These are phyloP conservation scores for Geranomyces michiganensis DNA, from an alignment of 192 early-diverging fungal species.

Conservation along the genomic window DNA sequence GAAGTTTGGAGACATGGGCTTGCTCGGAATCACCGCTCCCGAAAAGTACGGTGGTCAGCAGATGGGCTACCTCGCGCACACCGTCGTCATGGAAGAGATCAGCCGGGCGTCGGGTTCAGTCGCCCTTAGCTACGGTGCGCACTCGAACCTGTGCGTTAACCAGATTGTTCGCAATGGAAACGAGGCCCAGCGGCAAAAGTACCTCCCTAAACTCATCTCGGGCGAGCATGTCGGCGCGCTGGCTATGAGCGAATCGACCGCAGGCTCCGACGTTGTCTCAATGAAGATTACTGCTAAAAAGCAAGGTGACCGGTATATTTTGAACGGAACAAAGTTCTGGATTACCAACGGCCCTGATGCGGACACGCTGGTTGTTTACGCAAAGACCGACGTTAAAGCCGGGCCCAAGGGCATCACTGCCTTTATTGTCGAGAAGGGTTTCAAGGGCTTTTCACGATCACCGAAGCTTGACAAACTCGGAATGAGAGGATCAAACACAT, in stretches of 20 bases:
- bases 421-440: constrained; percentile 88
- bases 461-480: constrained; percentile 95
- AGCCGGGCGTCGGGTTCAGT: constrained; percentile 86
- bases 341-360: constrained; percentile 95
- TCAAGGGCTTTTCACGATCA: constrained; percentile 81
- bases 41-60: constrained; percentile 85
- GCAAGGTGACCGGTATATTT: constrained; percentile 74
- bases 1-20: constrained; percentile 94
- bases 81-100: constrained; percentile 92
- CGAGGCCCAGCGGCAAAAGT: constrained; percentile 83
- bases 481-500: constrained; percentile 96
- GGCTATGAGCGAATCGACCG: constrained; percentile 91
- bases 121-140: constrained; percentile 91
- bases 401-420: constrained; percentile 90
- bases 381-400: constrained; percentile 80
- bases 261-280: constrained; percentile 91
- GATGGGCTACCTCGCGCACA: constrained; percentile 90
- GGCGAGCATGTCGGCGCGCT: constrained; percentile 90
- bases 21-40: constrained; percentile 88
- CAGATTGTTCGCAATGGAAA: constrained; percentile 93
- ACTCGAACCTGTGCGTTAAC: constrained; percentile 97
- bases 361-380: constrained; percentile 87
- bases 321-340: constrained; percentile 95
- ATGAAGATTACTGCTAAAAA: constrained; percentile 84
- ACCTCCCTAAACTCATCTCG: constrained; percentile 84